Evolutionary conservation across 495 filamentous ascomycete species (phyloP), one percentile per base, ranked within the genome.

Genomic region (Penicillium diatomitis): DNA sequence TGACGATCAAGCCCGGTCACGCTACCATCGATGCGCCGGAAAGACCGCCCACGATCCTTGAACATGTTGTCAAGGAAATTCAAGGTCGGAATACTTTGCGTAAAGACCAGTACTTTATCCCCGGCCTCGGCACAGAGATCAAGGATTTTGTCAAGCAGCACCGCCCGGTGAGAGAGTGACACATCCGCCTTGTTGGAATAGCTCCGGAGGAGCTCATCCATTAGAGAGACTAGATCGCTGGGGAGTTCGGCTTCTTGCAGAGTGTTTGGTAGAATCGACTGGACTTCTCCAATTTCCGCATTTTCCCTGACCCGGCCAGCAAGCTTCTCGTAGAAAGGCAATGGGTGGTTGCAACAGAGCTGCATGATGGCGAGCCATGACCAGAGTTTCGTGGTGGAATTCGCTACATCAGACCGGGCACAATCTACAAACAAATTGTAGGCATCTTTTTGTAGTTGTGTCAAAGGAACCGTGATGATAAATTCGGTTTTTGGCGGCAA

Each of bases 401-500:
- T 58, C 6, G 38, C 47, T 5, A 11, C 58, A 9, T 58, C 48
- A 7, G 53, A 44, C 2, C 61, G 44, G 51, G 77, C 60, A 39
- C 49, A 54, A 7, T 51, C 44, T 8, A 87, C 69, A 62, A 80
- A 90, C 1, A 64, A 51, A 45, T 76, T 63, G 62, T 96, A 96
- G 0, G 79, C 71, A 4, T 70, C 48, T 32, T 58, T 63, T 61
- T 96, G 90, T 0, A 85, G n/a, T 1, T 65, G 48, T 0, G 86
- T 89, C 32, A 92, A 59, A 4, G 84, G 76, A 6, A 95, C 71
- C 0, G 71, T 82, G 37, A 96, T 74, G 34, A 94, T 72, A 57
- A 94, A 96, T 55, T 97, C 90, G 9, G 73, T 76, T 54, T 95
- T 97, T 0, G 65, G 57, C 2, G 84, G 84, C 7, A 96, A 70